A percentile compares a stretch with the other conserved stretches of the same genome.
Evolutionary conservation across 768 basidiomycete species (phyloP).

Genomic region (Auricularia heimuer): DNA sequence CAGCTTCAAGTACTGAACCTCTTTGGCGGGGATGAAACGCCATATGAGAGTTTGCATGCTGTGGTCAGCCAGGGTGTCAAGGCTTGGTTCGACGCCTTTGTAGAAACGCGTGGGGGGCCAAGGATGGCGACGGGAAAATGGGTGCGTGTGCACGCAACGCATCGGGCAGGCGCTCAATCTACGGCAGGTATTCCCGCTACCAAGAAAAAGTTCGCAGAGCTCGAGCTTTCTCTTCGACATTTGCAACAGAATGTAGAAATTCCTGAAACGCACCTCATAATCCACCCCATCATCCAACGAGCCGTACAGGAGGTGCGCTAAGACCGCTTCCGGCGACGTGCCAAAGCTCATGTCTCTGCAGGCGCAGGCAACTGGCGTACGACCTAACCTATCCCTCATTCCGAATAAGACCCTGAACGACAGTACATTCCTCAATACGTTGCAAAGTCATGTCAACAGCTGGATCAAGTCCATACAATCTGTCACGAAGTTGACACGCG

Average conservation of each 20-base stretch:
- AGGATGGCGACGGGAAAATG: constrained; percentile 76
- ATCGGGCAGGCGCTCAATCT: too few relatives aligned
- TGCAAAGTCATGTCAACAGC: constrained; percentile 87
- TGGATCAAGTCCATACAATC: constrained; percentile 99
- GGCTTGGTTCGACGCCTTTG: constrained; percentile 97
- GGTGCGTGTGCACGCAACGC: constrained; percentile 30
- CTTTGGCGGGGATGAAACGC: constrained; percentile 79
- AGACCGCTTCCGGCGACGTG: neutral
- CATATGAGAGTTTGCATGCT: constrained; percentile 92
- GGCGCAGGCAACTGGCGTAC: constrained; percentile 43
- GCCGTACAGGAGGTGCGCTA: constrained; percentile 60
- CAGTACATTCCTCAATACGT: constrained; percentile 82
- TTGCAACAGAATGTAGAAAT: constrained; percentile 99
- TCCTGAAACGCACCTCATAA: constrained; percentile 86
- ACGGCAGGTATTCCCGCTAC: constrained; percentile 82
- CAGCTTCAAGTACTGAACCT: constrained; percentile 91
- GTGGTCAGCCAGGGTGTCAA: constrained; percentile 93
- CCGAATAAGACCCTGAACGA: constrained; percentile 71
- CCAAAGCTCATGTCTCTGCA: constrained; percentile 19
- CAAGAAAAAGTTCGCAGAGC: constrained; percentile 98
- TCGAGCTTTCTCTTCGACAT: constrained; percentile 88
- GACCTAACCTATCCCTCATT: constrained; percentile 67
- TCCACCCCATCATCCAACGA: constrained; percentile 81
- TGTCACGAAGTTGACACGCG: constrained; percentile 90
- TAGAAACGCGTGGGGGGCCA: constrained; percentile 71